Percentiles rank a stretch among this genome's conserved stretches.
Evolutionary conservation across 2,329 filamentous ascomycete genomes (phyloP).

Genomic region (Fusarium multiceps): DNA sequence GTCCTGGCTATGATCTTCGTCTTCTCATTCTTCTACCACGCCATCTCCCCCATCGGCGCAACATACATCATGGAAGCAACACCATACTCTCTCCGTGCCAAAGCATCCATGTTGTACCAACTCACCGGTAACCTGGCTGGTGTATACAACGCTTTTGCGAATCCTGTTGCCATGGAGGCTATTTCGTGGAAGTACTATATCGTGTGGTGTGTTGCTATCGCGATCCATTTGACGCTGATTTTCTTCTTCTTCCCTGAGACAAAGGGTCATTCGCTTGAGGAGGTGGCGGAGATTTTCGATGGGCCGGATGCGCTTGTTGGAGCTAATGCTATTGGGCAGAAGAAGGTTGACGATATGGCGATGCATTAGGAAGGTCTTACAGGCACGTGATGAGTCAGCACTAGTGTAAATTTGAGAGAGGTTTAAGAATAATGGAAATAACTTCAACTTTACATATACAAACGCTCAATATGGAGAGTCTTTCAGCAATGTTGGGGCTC

Average conservation of each 20-base stretch:
- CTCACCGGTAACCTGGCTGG: constrained; percentile 45
- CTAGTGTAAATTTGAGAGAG: not conserved
- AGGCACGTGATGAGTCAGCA: not conserved
- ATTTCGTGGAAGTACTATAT: constrained; percentile 59
- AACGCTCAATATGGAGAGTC: rapidly evolving
- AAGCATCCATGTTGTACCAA: constrained; percentile 47
- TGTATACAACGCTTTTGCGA: constrained; percentile 56
- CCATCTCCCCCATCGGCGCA: constrained; percentile 56
- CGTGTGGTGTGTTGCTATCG: constrained; percentile 53
- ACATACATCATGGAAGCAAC: constrained; percentile 60
- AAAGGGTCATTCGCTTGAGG: constrained; percentile 39
- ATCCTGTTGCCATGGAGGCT: constrained; percentile 55
- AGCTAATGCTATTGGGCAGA: constrained; percentile 36
- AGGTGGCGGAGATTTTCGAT: constrained; percentile 43
- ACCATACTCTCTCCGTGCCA: constrained; percentile 47
- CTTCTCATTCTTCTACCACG: constrained; percentile 42
- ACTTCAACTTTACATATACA: not conserved
- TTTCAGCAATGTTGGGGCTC: rapidly evolving
- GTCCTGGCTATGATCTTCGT: constrained; percentile 55
- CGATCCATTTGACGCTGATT: constrained; percentile 32
- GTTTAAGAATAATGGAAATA: not conserved
- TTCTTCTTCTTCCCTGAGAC: constrained; percentile 48
- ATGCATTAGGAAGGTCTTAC: not conserved
- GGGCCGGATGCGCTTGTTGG: constrained; percentile 36
- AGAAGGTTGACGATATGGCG: constrained; percentile 20